Base-by-base conservation (phyloP, 805 yeast species). In the Myxozyma neotropica region DNA sequence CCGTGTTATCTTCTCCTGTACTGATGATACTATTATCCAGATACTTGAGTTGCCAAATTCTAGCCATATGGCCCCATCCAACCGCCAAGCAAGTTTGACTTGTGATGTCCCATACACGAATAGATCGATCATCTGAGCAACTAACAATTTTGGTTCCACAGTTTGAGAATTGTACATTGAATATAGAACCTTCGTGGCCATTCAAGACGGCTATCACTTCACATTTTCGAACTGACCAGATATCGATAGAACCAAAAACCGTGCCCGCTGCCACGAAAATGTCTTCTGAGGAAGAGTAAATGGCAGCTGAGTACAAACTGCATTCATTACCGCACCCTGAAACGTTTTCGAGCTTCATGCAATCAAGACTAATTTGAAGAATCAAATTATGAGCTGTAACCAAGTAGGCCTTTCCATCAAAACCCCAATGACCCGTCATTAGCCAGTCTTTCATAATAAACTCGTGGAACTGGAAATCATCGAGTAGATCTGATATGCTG, bases 51-150 rank as follows among this genome's bases (percentile, higher is more conserved):
- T 82, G 81, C 99, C 99, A 94, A 42, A 94, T 92, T 70, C 99
- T 81, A 0, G 98, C 93, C 0, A 88, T 86, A 71, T 94, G 99
- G 13, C 98, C 99, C 97, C 97, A 94, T 0, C 96, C 97, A 27
- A 85, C 82, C 0, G 93, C 87, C 40, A 88, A 66, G 35, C 84
- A 73, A 10, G 74, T 67, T 0, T 95, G 93, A 1, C 81, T 69
- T 5, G 68, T 68, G 61, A 86, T 74, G 67, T 83, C 83, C 86
- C 91, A 91, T 4, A 93, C 71, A 58, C 85, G 86, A 55, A 94
- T 84, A 0, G 97, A 88, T 62, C 99, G 79, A 70, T 93, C 99
- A 72, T 94, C 98, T 0, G 98, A 93, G 71, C 99, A 94, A 50
- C 93, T 85, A 1, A 86, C 84, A 6, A 89, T 74, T 57, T 74